These are phyloP conservation scores for Nannizziopsis arthrosporioides DNA, from an alignment of 2,329 filamentous ascomycete genomes.

Conservation along the genomic window DNA sequence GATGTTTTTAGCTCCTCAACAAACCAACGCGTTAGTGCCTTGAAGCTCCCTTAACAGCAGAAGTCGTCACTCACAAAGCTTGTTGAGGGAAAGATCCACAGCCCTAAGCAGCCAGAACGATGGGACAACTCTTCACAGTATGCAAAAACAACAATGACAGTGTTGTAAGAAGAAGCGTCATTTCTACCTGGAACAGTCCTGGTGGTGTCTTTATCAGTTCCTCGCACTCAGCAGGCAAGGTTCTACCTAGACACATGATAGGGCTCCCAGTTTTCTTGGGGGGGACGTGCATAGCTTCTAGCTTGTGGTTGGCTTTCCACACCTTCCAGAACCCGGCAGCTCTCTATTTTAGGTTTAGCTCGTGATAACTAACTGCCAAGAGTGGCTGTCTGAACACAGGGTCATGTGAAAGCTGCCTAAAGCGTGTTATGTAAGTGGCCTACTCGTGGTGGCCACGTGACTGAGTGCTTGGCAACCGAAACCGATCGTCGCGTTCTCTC, in stretches of 20 bases:
- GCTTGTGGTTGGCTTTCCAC: constrained; percentile 13
- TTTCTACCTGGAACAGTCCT: no score
- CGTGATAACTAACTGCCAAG: not conserved
- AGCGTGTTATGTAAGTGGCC: not conserved
- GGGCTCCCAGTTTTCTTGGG: not conserved
- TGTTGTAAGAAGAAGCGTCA: no score
- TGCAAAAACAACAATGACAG: not conserved
- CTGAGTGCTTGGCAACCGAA: not conserved
- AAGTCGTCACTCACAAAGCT: constrained; percentile 9
- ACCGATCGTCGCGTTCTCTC: not conserved
- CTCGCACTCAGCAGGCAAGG: no score
- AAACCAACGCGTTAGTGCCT: not conserved
- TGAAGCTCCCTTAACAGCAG: not conserved
- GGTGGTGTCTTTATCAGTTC: no score
- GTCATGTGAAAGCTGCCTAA: no score
- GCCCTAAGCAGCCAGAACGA: not conserved
- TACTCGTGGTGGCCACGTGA: not conserved
- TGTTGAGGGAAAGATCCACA: not conserved
- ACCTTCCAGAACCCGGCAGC: not conserved
- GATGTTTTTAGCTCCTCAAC: not conserved
- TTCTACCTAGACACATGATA: not conserved
- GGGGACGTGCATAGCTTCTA: constrained; percentile 12
- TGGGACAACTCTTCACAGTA: not conserved
- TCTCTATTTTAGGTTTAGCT: not conserved
- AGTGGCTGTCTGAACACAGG: not conserved